Conservation (phyloP, 2,329 filamentous ascomycete species). For the Pseudogymnoascus sp. region DNA sequence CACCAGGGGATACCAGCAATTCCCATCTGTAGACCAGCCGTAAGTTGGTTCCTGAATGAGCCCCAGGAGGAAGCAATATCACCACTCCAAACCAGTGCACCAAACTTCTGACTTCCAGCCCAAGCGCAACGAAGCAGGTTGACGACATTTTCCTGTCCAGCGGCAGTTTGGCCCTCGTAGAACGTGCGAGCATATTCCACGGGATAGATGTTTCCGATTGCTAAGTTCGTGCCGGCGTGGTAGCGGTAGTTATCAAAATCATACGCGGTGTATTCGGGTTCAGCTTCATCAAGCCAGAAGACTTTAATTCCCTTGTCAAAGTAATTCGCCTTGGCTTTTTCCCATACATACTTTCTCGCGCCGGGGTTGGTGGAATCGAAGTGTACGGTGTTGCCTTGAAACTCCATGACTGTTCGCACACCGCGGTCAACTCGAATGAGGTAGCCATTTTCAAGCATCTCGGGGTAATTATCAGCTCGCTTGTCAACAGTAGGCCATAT, state of each 20-base stretch:
- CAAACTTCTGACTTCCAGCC: conserved; percentile 54
- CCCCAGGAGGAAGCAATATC: conserved; percentile 58
- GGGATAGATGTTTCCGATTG: conserved; percentile 53
- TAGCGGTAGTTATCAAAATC: conserved; percentile 61
- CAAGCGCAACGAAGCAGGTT: conserved; percentile 50
- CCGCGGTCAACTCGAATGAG: conserved; percentile 54
- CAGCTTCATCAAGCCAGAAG: conserved; percentile 63
- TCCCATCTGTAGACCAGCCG: conserved; percentile 58
- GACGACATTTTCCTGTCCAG: conserved; percentile 47
- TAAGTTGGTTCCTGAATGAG: conserved; percentile 49
- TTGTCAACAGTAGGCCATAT: conserved; percentile 60
- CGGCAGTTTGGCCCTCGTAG: conserved; percentile 43
- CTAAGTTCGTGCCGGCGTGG: conserved; percentile 42
- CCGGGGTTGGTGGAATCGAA: conserved; percentile 56
- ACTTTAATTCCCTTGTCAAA: conserved; percentile 51
- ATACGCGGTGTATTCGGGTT: conserved; percentile 56
- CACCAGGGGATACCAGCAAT: conserved; percentile 57
- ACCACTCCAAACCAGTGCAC: conserved; percentile 57
- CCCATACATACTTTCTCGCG: conserved; percentile 51
- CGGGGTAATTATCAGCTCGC: conserved; percentile 47
- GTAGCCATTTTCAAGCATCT: conserved; percentile 52
- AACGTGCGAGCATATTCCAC: conserved; percentile 49
- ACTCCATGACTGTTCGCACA: conserved; percentile 48
- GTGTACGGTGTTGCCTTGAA: conserved; percentile 49
- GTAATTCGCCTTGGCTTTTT: conserved; percentile 50